Evolutionary conservation across 2,329 filamentous ascomycete genomes (phyloP).

Genomic region (Nemania bipapillata): DNA sequence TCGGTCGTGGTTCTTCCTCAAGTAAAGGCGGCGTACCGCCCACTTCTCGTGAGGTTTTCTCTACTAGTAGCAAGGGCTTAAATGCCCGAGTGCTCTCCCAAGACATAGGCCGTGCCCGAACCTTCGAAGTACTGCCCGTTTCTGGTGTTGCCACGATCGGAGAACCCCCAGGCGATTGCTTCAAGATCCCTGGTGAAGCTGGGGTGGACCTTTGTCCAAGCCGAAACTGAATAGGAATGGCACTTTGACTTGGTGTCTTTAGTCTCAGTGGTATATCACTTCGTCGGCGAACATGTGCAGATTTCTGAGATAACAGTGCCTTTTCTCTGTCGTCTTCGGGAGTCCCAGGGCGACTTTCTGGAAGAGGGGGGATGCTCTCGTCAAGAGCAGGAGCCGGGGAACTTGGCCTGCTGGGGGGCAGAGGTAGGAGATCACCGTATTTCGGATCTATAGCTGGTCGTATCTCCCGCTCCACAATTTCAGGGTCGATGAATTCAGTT

Average conservation of each 20-base stretch:
- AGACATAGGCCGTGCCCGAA: constrained; percentile 64
- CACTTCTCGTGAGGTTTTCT: constrained; percentile 63
- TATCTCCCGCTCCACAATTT: constrained; percentile 67
- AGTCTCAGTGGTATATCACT: constrained; percentile 62
- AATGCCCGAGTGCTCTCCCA: constrained; percentile 76
- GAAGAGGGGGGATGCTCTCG: constrained; percentile 63
- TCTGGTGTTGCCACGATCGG: constrained; percentile 52
- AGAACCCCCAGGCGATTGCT: constrained; percentile 52
- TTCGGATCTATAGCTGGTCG: constrained; percentile 74
- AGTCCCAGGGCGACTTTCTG: constrained; percentile 69
- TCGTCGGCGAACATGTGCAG: constrained; percentile 60
- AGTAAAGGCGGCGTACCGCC: constrained; percentile 46
- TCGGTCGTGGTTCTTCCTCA: constrained; percentile 60
- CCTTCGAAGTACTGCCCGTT: constrained; percentile 51
- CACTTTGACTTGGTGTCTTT: constrained; percentile 67
- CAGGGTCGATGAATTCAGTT: constrained; percentile 63
- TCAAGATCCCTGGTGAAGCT: constrained; percentile 45
- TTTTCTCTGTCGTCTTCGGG: constrained; percentile 59
- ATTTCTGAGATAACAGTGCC: constrained; percentile 53
- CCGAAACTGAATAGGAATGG: constrained; percentile 67
- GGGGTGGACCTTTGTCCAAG: constrained; percentile 60
- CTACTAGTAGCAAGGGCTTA: constrained; percentile 83
- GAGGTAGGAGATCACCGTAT: constrained; percentile 71
- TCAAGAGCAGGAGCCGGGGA: constrained; percentile 56
- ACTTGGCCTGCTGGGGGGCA: constrained; percentile 69